Conservation (phyloP, 768 basidiomycete species). For the Calocybe gangraenosa region DNA sequence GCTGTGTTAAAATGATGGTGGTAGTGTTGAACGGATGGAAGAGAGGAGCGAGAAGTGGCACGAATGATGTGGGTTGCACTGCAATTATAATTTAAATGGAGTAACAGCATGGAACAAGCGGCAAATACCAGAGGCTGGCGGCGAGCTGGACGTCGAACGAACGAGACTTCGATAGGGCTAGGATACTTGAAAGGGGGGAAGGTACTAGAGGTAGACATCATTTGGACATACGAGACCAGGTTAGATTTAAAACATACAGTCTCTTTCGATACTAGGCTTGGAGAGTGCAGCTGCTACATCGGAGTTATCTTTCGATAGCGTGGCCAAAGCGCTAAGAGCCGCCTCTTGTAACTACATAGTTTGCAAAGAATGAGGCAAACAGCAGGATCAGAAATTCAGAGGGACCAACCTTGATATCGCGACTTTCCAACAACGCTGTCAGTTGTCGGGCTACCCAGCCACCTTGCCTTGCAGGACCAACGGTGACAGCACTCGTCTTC, state of each 20-base stretch:
- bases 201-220: too few species aligned
- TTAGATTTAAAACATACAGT: too few species aligned
- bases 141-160: conserved; percentile 61
- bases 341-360: conserved; percentile 58
- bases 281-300: conserved; percentile 45
- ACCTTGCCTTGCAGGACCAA: conserved; percentile 35
- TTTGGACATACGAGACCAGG: too few species aligned
- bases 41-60: conserved; percentile 23
- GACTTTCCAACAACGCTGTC: conserved; percentile 40
- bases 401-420: conserved; percentile 48
- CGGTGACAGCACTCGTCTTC: conserved; percentile 40
- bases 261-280: conserved; percentile 40
- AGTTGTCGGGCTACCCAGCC: conserved; percentile 60
- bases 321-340: conserved; percentile 56
- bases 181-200: conserved; percentile 38
- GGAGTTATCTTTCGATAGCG: conserved; percentile 61
- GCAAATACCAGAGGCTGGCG: conserved; percentile 60
- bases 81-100: background rate
- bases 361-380: background rate
- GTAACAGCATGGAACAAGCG: background rate
- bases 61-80: conserved; percentile 65
- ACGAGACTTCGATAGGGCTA: conserved; percentile 56
- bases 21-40: background rate
- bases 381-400: background rate
- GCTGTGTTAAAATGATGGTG: background rate